Evolutionary conservation across 1,284 basidiomycete genomes (phyloP).

Genomic region (Chalciporus sp.): DNA sequence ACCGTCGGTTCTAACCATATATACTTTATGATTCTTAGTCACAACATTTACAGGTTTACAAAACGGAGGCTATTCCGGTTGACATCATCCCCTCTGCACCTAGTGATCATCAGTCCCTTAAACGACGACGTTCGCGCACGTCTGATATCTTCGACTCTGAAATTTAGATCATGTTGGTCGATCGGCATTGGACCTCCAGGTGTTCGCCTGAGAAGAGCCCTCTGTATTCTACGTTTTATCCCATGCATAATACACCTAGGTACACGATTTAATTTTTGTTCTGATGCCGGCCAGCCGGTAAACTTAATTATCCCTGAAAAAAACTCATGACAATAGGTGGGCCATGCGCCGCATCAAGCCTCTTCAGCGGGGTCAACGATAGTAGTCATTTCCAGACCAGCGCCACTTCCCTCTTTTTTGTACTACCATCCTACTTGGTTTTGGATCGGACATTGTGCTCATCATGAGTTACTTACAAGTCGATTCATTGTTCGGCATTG

Average conservation of each 20-base stretch:
- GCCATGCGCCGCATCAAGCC: not conserved
- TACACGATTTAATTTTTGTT: conserved; percentile 25
- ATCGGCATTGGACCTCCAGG: conserved; percentile 10
- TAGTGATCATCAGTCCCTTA: conserved; percentile 34
- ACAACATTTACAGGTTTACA: conserved; percentile 28
- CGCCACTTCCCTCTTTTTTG: not conserved
- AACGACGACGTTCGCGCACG: conserved; percentile 43
- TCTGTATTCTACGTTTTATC: conserved; percentile 24
- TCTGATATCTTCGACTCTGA: conserved; percentile 38
- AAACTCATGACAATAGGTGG: conserved; percentile 20
- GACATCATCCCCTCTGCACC: conserved; percentile 29
- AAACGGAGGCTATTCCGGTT: conserved; percentile 27
- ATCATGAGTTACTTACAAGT: conserved; percentile 44
- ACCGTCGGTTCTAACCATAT: conserved; percentile 21
- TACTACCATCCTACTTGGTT: not conserved
- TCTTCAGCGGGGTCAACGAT: not conserved
- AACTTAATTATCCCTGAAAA: conserved; percentile 12
- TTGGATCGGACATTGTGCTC: not conserved
- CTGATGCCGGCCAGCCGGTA: conserved; percentile 10
- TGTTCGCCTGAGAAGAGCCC: conserved; percentile 9
- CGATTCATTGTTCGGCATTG: conserved; percentile 56
- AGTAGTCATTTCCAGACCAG: not conserved
- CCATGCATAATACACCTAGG: conserved; percentile 15
- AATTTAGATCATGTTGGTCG: conserved; percentile 20
- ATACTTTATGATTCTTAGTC: conserved; percentile 9